phyloP scores from a whole-genome alignment of 1,284 basidiomycete genomes.

The Sporisorium sorghi region DNA sequence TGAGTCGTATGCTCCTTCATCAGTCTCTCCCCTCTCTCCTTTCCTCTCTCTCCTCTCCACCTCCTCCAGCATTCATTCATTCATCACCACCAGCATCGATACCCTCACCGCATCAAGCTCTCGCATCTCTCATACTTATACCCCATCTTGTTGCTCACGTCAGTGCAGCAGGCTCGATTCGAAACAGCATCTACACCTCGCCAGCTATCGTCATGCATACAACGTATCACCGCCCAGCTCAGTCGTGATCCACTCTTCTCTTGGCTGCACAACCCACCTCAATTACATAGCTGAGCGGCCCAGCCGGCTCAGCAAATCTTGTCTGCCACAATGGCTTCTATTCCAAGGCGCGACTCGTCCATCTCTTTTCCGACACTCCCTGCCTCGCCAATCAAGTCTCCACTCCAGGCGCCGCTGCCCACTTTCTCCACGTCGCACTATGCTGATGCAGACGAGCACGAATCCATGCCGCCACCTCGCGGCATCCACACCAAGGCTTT shows the following conservation, averaged over 20 bases:
- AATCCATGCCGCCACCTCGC: slow-evolving; percentile 27
- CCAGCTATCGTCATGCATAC: slow-evolving; percentile 1
- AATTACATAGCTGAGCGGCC: background rate
- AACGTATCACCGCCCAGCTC: background rate
- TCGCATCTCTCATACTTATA: background rate
- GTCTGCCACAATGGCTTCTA: slow-evolving; percentile 24
- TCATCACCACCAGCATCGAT: slow-evolving; percentile 5
- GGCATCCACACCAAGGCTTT: slow-evolving; percentile 9
- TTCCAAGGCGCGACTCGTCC: slow-evolving; percentile 31
- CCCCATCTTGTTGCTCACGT: background rate
- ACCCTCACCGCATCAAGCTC: slow-evolving; percentile 5
- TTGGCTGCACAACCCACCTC: background rate
- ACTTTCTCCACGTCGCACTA: slow-evolving; percentile 30
- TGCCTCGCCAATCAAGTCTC: slow-evolving; percentile 21
- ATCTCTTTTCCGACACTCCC: slow-evolving; percentile 47
- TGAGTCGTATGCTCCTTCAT: slow-evolving; percentile 8
- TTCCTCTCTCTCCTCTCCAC: background rate
- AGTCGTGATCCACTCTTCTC: background rate
- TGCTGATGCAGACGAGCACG: slow-evolving; percentile 7
- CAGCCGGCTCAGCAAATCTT: background rate
- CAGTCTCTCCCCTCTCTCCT: background rate
- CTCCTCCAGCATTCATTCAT: background rate
- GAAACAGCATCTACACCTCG: background rate
- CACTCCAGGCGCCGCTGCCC: slow-evolving; percentile 12
- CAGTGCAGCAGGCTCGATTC: background rate